Evolutionary conservation across 345 rosid genomes (phyloP).

Genomic region (sweet orange (Citrus sinensis)): DNA sequence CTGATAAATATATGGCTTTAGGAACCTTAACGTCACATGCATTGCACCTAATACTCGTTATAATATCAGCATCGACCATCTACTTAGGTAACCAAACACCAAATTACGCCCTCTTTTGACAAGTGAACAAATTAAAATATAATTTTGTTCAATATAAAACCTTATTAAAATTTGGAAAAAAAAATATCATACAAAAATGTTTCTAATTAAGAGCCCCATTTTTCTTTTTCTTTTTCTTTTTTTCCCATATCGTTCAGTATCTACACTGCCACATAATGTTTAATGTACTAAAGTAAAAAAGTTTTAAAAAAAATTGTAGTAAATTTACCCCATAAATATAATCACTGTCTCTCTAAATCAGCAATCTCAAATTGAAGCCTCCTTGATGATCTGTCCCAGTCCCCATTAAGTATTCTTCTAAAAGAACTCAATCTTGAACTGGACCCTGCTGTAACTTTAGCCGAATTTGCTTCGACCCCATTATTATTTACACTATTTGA

Average conservation of each 20-base stretch:
- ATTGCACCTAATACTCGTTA: constrained; percentile 6
- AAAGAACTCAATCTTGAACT: constrained; percentile 44
- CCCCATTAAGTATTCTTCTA: constrained; percentile 34
- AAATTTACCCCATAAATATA: background rate
- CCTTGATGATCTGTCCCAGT: constrained; percentile 49
- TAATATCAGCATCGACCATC: background rate
- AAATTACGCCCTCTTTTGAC: background rate
- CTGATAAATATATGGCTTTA: background rate
- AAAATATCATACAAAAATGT: too few relatives aligned
- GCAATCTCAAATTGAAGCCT: constrained; percentile 26
- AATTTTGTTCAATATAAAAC: background rate
- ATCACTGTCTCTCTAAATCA: constrained; percentile 48
- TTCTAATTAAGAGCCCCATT: too few relatives aligned
- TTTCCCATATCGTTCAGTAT: too few relatives aligned
- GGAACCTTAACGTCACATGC: constrained; percentile 3
- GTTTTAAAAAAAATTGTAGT: too few relatives aligned
- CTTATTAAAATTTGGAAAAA: background rate
- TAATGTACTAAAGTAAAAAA: too few relatives aligned
- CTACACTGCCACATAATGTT: too few relatives aligned
- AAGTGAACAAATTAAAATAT: too few relatives aligned
- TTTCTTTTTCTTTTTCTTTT: too few relatives aligned
- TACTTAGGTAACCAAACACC: constrained; percentile 12
- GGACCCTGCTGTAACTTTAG: constrained; percentile 32
- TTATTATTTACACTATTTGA: background rate
- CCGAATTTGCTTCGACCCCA: constrained; percentile 8